These are phyloP conservation scores for Populus hybrid DNA, from an alignment of 441 rosid genomes.

Conservation along the genomic window DNA sequence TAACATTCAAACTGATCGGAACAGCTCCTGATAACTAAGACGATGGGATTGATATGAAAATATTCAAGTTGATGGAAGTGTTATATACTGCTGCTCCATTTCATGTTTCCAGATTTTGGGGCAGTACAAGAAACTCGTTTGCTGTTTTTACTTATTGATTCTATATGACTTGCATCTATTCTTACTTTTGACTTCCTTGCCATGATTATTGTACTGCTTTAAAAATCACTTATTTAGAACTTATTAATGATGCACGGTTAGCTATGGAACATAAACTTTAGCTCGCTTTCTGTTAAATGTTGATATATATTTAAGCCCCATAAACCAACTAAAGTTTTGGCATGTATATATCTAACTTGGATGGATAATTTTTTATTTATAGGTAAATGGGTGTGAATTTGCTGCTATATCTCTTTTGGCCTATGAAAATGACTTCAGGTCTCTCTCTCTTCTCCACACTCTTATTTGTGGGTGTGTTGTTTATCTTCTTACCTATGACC, in stretches of 20 bases:
- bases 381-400: conserved; percentile 78
- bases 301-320: background rate
- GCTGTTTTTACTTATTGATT: background rate
- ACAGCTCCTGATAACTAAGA: conserved; percentile 1
- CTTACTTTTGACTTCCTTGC: background rate
- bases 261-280: background rate
- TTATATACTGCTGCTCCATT: background rate
- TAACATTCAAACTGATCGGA: background rate
- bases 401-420: conserved; percentile 58
- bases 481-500: conserved; percentile 11
- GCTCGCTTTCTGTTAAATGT: background rate
- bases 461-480: conserved; percentile 7
- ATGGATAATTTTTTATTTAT: conserved; percentile 17
- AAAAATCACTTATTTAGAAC: background rate
- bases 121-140: background rate
- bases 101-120: background rate
- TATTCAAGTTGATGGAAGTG: background rate
- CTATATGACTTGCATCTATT: background rate
- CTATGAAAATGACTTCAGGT: conserved; percentile 65
- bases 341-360: conserved; percentile 5
- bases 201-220: background rate
- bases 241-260: background rate
- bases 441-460: conserved; percentile 20
- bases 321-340: background rate
- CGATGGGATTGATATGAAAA: background rate